Evolutionary conservation across 208 protist genomes (phyloP).

Genomic region (Naegleria fowleri): DNA sequence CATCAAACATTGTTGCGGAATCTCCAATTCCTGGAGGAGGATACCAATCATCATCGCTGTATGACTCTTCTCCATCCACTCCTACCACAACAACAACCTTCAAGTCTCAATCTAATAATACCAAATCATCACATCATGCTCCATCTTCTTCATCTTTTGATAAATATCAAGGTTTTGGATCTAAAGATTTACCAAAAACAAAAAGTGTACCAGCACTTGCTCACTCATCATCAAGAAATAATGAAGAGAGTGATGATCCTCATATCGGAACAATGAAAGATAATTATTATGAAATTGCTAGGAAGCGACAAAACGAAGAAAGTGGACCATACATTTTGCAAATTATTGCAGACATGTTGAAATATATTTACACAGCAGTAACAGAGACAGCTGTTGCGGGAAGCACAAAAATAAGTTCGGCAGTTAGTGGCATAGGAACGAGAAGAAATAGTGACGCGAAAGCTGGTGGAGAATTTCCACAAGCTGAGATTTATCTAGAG

Average conservation of each 20-base stretch:
- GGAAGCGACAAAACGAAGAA: not conserved
- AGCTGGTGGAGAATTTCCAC: not conserved
- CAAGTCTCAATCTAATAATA: not conserved
- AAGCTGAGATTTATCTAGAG: not conserved
- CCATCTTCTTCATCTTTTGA: not conserved
- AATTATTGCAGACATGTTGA: conserved; percentile 5
- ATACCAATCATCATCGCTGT: not conserved
- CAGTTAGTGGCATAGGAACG: no score
- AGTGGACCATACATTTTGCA: not conserved
- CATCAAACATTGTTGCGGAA: not conserved
- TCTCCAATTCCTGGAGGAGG: not conserved
- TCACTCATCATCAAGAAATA: not conserved
- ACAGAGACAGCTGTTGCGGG: not conserved
- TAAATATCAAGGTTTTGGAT: not conserved
- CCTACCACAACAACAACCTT: not conserved
- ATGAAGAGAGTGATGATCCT: not conserved
- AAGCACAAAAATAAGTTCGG: not conserved
- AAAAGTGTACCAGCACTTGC: not conserved
- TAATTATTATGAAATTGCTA: conserved; percentile 11
- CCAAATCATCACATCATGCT: not conserved
- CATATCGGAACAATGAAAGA: conserved; percentile 6
- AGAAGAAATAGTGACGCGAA: no score
- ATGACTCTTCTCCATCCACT: not conserved
- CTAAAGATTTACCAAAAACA: not conserved
- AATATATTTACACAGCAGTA: not conserved